Conservation (phyloP, 2,329 filamentous ascomycete genomes). For the Xylariaceae sp. region DNA sequence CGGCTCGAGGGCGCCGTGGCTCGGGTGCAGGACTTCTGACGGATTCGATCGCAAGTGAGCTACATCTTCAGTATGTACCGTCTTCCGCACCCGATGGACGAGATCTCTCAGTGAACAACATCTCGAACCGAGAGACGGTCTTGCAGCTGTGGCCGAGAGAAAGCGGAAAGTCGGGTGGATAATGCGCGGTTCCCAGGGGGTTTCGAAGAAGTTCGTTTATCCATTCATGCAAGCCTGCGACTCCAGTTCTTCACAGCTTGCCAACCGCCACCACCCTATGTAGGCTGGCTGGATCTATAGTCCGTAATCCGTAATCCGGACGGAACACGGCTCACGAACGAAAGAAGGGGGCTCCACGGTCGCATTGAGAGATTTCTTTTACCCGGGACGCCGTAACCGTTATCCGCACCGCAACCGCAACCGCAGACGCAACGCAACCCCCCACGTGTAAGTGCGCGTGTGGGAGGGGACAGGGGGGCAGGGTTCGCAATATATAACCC, state of each 20-base stretch:
- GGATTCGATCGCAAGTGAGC: not conserved
- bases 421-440: too few species aligned
- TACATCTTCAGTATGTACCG: not conserved
- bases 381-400: too few species aligned
- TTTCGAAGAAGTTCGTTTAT: not conserved
- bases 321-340: not conserved
- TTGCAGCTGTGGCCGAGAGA: not conserved
- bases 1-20: slow-evolving; percentile 4
- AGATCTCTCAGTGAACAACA: not conserved
- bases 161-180: not conserved
- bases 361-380: too few species aligned
- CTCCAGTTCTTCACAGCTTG: too few species aligned
- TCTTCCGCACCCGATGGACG: too few species aligned
- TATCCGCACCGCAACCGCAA: too few species aligned
- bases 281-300: too few species aligned
- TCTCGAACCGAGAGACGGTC: not conserved
- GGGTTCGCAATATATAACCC: too few species aligned
- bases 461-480: too few species aligned
- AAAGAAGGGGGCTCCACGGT: too few species aligned
- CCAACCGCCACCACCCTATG: too few species aligned
- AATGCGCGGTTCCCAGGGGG: not conserved
- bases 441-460: too few species aligned
- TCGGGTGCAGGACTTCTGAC: slow-evolving; percentile 6
- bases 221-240: not conserved
- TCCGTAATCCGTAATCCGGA: not conserved